Percentiles rank a stretch among this genome's conserved stretches.
Evolutionary conservation across 108 stramenopile species (phyloP).

Genomic region (Bacterosira constricta): DNA sequence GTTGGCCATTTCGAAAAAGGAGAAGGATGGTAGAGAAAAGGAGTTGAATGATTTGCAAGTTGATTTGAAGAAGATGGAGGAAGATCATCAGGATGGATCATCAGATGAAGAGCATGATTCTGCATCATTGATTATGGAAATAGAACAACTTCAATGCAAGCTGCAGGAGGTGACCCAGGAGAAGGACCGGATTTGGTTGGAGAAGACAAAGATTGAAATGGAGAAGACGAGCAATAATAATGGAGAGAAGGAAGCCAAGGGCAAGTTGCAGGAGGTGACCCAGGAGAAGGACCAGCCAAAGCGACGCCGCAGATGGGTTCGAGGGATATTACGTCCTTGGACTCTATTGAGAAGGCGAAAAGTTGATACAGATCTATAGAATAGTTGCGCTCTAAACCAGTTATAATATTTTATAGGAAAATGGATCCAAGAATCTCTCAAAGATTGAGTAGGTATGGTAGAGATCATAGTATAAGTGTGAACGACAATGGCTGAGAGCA

Average conservation of each 20-base stretch:
- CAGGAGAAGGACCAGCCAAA: neutral
- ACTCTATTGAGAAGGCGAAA: conserved; percentile 1
- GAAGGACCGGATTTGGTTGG: neutral
- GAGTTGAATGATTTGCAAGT: neutral
- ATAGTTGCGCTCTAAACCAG: too few relatives aligned
- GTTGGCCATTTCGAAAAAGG: neutral
- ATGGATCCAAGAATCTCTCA: too few relatives aligned
- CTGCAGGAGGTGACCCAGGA: neutral
- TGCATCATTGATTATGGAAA: neutral
- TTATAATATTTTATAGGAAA: too few relatives aligned
- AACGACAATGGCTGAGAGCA: too few relatives aligned
- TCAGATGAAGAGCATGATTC: conserved; percentile 5
- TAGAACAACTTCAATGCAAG: neutral
- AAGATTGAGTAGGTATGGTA: too few relatives aligned
- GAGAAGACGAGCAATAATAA: neutral
- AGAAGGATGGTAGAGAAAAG: neutral
- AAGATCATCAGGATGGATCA: neutral
- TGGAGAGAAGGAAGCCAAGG: neutral
- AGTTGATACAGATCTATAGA: too few relatives aligned
- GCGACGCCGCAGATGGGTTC: neutral
- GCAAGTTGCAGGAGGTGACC: neutral
- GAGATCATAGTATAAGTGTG: too few relatives aligned
- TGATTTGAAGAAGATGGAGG: neutral
- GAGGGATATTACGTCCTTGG: neutral
- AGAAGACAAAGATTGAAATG: neutral